Percentiles rank a stretch among this genome's conserved stretches.
Conservation (phyloP, 2,329 filamentous ascomycete genomes). For the Diaporthe eres region DNA sequence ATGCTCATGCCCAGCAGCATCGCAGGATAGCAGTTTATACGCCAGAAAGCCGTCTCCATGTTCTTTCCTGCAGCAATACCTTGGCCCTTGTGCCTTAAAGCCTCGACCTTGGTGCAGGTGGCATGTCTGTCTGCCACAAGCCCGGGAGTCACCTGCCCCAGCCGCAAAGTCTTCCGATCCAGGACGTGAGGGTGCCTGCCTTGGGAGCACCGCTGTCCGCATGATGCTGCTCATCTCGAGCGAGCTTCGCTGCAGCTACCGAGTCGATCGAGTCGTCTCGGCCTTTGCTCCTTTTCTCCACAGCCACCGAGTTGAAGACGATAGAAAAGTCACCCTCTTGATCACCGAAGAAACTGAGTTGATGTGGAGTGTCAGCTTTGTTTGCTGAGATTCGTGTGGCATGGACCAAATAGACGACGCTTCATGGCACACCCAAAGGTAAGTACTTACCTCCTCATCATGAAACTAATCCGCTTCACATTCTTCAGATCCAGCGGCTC, state of each 20-base stretch:
- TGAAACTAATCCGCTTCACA: slow-evolving; percentile 79
- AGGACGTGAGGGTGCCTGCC: slow-evolving; percentile 5
- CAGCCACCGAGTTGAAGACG: slow-evolving; percentile 66
- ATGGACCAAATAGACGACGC: neutral
- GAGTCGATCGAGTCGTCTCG: neutral
- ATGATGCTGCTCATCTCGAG: neutral
- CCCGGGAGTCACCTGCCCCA: slow-evolving; percentile 27
- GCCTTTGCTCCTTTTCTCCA: slow-evolving; percentile 1
- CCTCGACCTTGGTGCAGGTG: neutral
- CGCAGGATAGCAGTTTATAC: neutral
- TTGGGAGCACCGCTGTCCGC: neutral
- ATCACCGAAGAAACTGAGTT: slow-evolving; percentile 78
- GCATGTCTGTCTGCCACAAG: neutral
- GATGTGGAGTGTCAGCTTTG: neutral
- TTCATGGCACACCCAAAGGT: neutral
- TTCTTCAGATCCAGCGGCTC: slow-evolving; percentile 69
- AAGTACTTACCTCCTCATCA: slow-evolving; percentile 80
- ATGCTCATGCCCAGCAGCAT: neutral
- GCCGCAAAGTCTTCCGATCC: slow-evolving; percentile 30
- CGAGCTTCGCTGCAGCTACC: neutral
- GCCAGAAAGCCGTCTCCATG: neutral
- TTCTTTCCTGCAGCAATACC: too few species aligned
- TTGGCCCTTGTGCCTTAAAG: neutral
- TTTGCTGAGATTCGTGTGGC: too few species aligned
- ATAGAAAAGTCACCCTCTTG: slow-evolving; percentile 79